phyloP scores from a whole-genome alignment of 768 basidiomycete genomes.

The Melanogaster broomeanus region DNA sequence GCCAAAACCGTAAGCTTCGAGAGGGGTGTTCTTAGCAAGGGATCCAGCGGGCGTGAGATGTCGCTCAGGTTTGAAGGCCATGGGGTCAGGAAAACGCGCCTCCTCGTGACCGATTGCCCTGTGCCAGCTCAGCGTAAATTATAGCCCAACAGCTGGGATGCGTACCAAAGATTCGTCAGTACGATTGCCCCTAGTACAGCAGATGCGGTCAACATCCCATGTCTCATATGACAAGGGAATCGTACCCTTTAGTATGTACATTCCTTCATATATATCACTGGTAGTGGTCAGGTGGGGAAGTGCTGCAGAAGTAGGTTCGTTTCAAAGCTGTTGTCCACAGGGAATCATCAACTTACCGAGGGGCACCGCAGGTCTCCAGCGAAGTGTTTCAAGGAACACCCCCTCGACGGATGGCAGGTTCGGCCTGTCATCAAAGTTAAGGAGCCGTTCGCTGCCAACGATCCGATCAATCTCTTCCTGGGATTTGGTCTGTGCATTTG shows the following conservation, averaged over 20 bases:
- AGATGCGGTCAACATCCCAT: neutral
- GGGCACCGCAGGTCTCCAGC: constrained; percentile 34
- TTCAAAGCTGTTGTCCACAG: neutral
- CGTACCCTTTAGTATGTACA: constrained; percentile 32
- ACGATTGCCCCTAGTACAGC: constrained; percentile 20
- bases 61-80: constrained; percentile 55
- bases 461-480: constrained; percentile 33
- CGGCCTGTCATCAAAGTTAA: constrained; percentile 26
- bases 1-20: constrained; percentile 23
- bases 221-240: neutral
- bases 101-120: constrained; percentile 55
- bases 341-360: constrained; percentile 19
- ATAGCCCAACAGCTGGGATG: neutral
- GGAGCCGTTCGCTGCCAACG: constrained; percentile 31
- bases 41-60: constrained; percentile 37
- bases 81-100: constrained; percentile 50
- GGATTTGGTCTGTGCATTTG: constrained; percentile 32
- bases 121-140: neutral
- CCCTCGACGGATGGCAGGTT: constrained; percentile 34
- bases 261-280: constrained; percentile 29
- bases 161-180: constrained; percentile 27
- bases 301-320: constrained; percentile 7
- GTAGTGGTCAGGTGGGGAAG: constrained; percentile 22
- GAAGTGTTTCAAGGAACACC: constrained; percentile 29
- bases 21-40: constrained; percentile 3